Conservation (phyloP, 2,329 filamentous ascomycete species). For the Shiraia sp. region DNA sequence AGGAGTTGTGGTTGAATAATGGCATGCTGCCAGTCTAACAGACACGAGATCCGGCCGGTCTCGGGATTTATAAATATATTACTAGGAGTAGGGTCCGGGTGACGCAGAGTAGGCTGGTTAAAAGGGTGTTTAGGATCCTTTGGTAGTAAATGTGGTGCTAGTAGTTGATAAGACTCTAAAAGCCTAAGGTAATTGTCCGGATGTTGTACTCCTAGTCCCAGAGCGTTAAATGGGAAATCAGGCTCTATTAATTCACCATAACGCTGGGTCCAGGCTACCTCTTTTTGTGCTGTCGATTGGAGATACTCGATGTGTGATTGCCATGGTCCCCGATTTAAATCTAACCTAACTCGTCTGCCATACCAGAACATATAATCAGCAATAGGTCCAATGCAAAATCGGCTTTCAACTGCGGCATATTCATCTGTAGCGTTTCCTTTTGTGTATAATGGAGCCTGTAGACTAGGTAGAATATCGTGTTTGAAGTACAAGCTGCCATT, state of each 20-base stretch:
- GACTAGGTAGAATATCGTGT: conserved; percentile 20
- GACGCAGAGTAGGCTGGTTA: conserved; percentile 16
- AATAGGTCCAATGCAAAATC: conserved; percentile 31
- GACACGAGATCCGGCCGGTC: conserved; percentile 11
- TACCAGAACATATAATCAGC: conserved; percentile 29
- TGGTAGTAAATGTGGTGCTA: conserved; percentile 15
- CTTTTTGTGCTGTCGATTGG: conserved; percentile 13
- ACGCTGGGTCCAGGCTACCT: conserved; percentile 13
- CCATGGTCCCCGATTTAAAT: conserved; percentile 34
- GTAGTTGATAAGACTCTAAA: conserved; percentile 8
- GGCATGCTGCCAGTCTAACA: conserved; percentile 19
- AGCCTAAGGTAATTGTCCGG: conserved; percentile 12
- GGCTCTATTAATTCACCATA: conserved; percentile 15
- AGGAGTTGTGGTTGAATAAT: conserved; percentile 15
- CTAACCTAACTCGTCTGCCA: conserved; percentile 23
- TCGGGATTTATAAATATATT: conserved; percentile 18
- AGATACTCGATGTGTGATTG: conserved; percentile 16
- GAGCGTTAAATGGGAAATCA: conserved; percentile 13
- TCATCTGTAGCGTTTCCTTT: conserved; percentile 6
- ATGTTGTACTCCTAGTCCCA: conserved; percentile 14
- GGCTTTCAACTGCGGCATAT: too few species aligned
- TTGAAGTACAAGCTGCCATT: conserved; percentile 34
- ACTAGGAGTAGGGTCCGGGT: conserved; percentile 14
- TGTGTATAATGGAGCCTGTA: conserved; percentile 11
- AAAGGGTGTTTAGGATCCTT: conserved; percentile 13